Evolutionary conservation across 441 rosid genomes (phyloP).

Genomic region (Dalechampia spathulata): DNA sequence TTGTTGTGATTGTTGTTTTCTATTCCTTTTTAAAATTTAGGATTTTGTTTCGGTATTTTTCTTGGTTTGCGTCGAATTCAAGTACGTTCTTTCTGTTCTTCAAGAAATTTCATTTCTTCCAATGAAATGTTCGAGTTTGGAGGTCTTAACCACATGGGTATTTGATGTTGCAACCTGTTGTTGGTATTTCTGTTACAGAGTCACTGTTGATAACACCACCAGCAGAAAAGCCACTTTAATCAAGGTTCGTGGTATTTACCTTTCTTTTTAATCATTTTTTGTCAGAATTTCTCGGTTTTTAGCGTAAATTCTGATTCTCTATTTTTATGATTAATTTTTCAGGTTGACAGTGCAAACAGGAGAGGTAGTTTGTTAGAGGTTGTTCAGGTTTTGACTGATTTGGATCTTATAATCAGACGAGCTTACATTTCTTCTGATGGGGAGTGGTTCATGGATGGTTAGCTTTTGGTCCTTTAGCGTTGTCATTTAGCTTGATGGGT

Average conservation of each 20-base stretch:
- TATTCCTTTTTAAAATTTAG: neutral
- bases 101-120: slow-evolving; percentile 10
- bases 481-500: neutral
- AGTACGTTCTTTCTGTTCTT: slow-evolving; percentile 16
- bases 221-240: slow-evolving; percentile 57
- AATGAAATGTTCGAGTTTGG: slow-evolving; percentile 8
- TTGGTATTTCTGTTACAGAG: slow-evolving; percentile 41
- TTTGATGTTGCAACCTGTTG: slow-evolving; percentile 17
- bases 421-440: slow-evolving; percentile 91
- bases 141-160: neutral
- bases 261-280: neutral
- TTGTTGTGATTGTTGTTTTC: too few species aligned
- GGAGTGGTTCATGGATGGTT: slow-evolving; percentile 92
- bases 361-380: slow-evolving; percentile 73
- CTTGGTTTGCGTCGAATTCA: slow-evolving; percentile 1
- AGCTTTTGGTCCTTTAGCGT: slow-evolving; percentile 13
- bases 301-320: slow-evolving; percentile 1
- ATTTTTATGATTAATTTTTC: slow-evolving; percentile 5
- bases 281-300: slow-evolving; percentile 3
- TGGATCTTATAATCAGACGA: slow-evolving; percentile 57
- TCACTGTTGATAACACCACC: slow-evolving; percentile 54
- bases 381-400: slow-evolving; percentile 77
- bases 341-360: slow-evolving; percentile 84
- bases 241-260: slow-evolving; percentile 31
- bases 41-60: slow-evolving; percentile 4